phyloP scores from a whole-genome alignment of 495 filamentous ascomycete species.

The Penicillium cosmopolitanum region DNA sequence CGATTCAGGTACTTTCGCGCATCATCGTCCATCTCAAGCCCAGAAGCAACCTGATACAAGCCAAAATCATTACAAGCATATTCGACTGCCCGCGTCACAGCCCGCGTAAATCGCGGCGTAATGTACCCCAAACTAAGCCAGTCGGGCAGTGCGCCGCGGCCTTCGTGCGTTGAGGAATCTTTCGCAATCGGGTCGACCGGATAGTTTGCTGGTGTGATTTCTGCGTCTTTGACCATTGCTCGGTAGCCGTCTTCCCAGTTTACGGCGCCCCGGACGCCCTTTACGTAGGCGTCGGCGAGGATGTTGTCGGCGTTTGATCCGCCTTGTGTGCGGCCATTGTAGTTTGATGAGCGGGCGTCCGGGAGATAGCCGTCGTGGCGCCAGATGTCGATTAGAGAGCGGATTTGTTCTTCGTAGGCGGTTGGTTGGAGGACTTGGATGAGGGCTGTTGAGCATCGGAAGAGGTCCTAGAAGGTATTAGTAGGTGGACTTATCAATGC shows the following conservation, averaged over 20 bases:
- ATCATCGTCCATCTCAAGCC: constrained; percentile 56
- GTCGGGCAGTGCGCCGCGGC: constrained; percentile 70
- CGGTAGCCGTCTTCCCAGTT: constrained; percentile 71
- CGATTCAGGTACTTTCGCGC: constrained; percentile 64
- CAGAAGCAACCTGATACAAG: constrained; percentile 54
- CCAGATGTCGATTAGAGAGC: constrained; percentile 74
- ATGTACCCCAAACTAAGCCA: constrained; percentile 69
- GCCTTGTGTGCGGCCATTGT: constrained; percentile 71
- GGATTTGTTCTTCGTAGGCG: constrained; percentile 66
- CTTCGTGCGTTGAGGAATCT: constrained; percentile 69
- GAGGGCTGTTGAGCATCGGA: constrained; percentile 65
- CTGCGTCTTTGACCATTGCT: constrained; percentile 74
- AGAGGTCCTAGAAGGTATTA: constrained; percentile 51
- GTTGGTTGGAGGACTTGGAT: constrained; percentile 67
- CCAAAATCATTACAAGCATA: constrained; percentile 73
- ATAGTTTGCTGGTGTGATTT: constrained; percentile 62
- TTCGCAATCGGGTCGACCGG: constrained; percentile 63
- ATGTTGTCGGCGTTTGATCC: constrained; percentile 77
- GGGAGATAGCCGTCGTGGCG: constrained; percentile 67
- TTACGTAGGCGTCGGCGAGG: constrained; percentile 75
- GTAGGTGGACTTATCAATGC: background rate
- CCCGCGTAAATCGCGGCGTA: constrained; percentile 62
- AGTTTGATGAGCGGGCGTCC: constrained; percentile 69
- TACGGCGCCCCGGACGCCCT: constrained; percentile 65
- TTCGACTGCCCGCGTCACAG: constrained; percentile 69